Conservation (phyloP, 768 basidiomycete species). For the Phaffia australis region DNA sequence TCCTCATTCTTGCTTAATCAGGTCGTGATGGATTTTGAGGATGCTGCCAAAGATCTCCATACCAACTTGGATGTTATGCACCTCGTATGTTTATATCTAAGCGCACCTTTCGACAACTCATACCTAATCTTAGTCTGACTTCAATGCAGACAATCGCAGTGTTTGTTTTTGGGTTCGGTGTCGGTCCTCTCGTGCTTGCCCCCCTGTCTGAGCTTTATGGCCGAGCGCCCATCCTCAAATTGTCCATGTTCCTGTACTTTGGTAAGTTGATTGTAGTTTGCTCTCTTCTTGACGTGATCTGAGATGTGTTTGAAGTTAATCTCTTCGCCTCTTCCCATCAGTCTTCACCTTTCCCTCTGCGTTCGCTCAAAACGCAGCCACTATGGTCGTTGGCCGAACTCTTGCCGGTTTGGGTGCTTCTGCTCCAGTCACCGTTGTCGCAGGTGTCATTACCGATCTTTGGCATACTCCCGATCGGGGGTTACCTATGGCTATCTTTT, state of each 20-base stretch:
- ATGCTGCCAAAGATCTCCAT: slow-evolving; percentile 28
- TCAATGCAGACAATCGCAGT: background rate
- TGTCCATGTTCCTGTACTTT: slow-evolving; percentile 32
- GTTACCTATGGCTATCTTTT: slow-evolving; percentile 35
- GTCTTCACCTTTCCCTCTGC: slow-evolving; percentile 37
- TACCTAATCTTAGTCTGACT: slow-evolving; percentile 1
- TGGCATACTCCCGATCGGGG: slow-evolving; percentile 35
- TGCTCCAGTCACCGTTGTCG: slow-evolving; percentile 31
- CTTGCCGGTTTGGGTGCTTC: slow-evolving; percentile 34
- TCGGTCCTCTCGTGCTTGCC: slow-evolving; percentile 37
- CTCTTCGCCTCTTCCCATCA: background rate
- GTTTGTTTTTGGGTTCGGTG: slow-evolving; percentile 28
- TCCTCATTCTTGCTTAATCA: slow-evolving; percentile 12
- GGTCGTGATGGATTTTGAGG: slow-evolving; percentile 28
- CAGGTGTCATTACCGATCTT: slow-evolving; percentile 25
- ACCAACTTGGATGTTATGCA: slow-evolving; percentile 28
- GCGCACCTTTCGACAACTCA: background rate
- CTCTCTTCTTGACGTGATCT: background rate
- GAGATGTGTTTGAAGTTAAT: background rate
- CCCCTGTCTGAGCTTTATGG: slow-evolving; percentile 35
- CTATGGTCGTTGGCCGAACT: slow-evolving; percentile 34
- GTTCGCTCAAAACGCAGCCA: slow-evolving; percentile 32
- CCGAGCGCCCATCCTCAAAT: slow-evolving; percentile 31
- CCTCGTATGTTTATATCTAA: slow-evolving; percentile 11
- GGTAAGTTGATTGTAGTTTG: background rate